Conservation (phyloP, 2,329 filamentous ascomycete species). For the Westerdykella ornata region DNA sequence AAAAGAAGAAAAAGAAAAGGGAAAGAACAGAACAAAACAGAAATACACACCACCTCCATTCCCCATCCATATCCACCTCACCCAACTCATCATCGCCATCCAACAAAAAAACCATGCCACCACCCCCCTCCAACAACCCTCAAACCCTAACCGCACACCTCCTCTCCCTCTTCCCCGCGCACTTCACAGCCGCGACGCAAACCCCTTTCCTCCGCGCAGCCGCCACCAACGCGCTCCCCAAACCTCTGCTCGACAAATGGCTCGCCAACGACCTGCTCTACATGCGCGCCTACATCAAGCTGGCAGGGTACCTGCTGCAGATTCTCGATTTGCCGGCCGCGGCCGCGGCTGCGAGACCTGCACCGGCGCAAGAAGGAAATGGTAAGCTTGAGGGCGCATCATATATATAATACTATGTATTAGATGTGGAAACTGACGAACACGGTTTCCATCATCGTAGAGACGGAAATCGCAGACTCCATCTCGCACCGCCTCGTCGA, state of each 20-base stretch:
- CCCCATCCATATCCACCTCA: too few relatives aligned
- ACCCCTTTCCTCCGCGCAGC: slow-evolving; percentile 26
- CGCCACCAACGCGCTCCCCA: slow-evolving; percentile 26
- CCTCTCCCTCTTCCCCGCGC: slow-evolving; percentile 19
- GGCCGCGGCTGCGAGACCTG: slow-evolving; percentile 8
- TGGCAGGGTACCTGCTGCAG: slow-evolving; percentile 20
- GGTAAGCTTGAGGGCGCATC: too few relatives aligned
- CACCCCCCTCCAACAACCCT: slow-evolving; percentile 2
- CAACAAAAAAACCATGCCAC: not conserved
- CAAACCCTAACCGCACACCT: slow-evolving; percentile 25
- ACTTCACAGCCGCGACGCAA: slow-evolving; percentile 26
- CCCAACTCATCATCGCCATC: not conserved
- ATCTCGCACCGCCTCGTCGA: slow-evolving; percentile 21
- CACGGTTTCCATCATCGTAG: too few relatives aligned
- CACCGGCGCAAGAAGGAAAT: too few relatives aligned
- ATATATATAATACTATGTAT: too few relatives aligned
- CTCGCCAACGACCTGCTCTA: slow-evolving; percentile 32
- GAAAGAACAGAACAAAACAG: too few relatives aligned
- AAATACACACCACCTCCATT: too few relatives aligned
- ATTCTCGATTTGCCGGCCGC: slow-evolving; percentile 10
- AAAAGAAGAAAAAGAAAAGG: too few relatives aligned
- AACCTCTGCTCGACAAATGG: slow-evolving; percentile 27
- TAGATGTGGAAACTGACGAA: too few relatives aligned
- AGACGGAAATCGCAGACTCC: slow-evolving; percentile 6
- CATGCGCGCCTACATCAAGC: slow-evolving; percentile 27